These are phyloP conservation scores for Laburnicola sp. DNA, from an alignment of 2,329 filamentous ascomycete species.

Conservation along the genomic window DNA sequence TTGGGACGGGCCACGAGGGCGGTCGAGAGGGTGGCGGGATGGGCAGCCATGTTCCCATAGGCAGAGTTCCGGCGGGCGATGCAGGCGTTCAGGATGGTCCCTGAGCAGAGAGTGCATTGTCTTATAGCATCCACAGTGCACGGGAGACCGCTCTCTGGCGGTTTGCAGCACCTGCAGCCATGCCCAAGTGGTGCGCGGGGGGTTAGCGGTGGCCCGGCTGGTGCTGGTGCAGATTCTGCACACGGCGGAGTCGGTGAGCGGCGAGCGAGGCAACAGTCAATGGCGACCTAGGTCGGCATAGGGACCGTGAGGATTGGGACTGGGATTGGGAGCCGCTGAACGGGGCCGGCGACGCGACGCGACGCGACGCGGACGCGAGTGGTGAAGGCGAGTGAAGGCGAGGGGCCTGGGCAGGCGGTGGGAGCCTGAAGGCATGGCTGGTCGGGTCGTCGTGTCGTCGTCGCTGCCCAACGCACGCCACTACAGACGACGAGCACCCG, in stretches of 20 bases:
- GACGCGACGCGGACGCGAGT: too few relatives aligned
- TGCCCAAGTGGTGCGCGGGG: constrained; percentile 25
- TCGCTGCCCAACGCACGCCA: constrained; percentile 12
- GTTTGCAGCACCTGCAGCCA: constrained; percentile 25
- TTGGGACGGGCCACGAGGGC: constrained; percentile 36
- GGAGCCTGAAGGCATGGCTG: not conserved
- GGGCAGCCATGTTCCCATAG: constrained; percentile 28
- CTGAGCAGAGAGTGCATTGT: constrained; percentile 20
- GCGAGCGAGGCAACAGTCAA: not conserved
- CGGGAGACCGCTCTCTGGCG: constrained; percentile 11
- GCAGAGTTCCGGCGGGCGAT: constrained; percentile 20
- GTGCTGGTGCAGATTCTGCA: constrained; percentile 4
- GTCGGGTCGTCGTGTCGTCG: not conserved
- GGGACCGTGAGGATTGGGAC: too few relatives aligned
- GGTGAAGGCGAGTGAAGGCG: not conserved
- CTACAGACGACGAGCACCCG: constrained; percentile 21
- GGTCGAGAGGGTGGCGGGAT: constrained; percentile 15
- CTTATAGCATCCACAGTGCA: constrained; percentile 13
- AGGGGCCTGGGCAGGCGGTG: too few relatives aligned
- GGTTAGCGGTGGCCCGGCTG: constrained; percentile 6
- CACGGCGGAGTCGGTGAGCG: constrained; percentile 4
- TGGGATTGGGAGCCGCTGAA: not conserved
- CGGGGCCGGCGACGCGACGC: not conserved
- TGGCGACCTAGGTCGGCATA: too few relatives aligned
- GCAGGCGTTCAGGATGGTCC: constrained; percentile 28